Evolutionary conservation across 345 rosid species (phyloP).

Genomic region (Sapria himalayana): DNA sequence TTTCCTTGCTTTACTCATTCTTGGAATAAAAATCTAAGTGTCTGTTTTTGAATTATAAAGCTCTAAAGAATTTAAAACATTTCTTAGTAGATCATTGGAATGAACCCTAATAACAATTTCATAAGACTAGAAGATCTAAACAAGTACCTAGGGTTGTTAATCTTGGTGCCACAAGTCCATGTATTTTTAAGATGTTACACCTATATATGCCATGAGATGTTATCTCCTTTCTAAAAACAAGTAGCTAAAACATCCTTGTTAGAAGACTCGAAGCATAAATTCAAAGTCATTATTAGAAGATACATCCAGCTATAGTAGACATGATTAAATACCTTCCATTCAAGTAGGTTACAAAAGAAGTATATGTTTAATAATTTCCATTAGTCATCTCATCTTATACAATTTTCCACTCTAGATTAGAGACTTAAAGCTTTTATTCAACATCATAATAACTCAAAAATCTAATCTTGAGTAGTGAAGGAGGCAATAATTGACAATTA

Average conservation of each 20-base stretch:
- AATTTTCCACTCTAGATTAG: slow-evolving; percentile 14
- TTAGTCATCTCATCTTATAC: slow-evolving; percentile 16
- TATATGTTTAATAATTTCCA: slow-evolving; percentile 28
- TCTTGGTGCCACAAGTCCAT: slow-evolving; percentile 19
- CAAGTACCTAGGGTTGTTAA: slow-evolving; percentile 46
- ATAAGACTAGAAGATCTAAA: slow-evolving; percentile 49
- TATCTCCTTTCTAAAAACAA: slow-evolving; percentile 20
- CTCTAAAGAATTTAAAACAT: slow-evolving; percentile 33
- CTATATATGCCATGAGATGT: slow-evolving; percentile 13
- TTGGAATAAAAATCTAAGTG: slow-evolving; percentile 33
- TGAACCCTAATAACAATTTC: slow-evolving; percentile 57
- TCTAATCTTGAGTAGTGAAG: slow-evolving; percentile 36
- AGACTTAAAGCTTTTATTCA: slow-evolving; percentile 17
- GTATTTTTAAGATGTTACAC: slow-evolving; percentile 17
- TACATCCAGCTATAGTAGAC: slow-evolving; percentile 31
- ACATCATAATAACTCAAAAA: slow-evolving; percentile 15
- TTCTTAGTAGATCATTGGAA: slow-evolving; percentile 39
- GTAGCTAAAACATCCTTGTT: slow-evolving; percentile 27
- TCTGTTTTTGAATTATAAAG: slow-evolving; percentile 42
- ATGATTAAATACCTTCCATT: slow-evolving; percentile 81
- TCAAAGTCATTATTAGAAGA: slow-evolving; percentile 38
- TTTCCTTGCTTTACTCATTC: slow-evolving; percentile 45
- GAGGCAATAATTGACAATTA: slow-evolving; percentile 44
- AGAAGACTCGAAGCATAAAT: slow-evolving; percentile 17
- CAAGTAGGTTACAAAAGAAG: slow-evolving; percentile 39